Conservation (phyloP, 495 filamentous ascomycete species). For the Elaphomyces granulatus region DNA sequence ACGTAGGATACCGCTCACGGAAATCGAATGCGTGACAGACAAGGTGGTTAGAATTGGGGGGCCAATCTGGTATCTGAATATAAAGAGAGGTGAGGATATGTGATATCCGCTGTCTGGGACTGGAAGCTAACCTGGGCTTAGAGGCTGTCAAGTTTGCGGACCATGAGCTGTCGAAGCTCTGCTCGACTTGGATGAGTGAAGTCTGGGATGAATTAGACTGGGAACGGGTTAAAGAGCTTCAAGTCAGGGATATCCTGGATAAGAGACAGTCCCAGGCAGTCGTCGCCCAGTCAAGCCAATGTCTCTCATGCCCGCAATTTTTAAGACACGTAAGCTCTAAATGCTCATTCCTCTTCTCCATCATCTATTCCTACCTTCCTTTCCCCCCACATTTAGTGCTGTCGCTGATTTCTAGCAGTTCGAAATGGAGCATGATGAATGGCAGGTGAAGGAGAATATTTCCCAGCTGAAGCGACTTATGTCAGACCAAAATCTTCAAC, state of each 20-base stretch:
- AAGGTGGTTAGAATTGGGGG: conserved; percentile 49
- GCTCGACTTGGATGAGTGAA: conserved; percentile 50
- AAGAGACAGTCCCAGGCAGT: conserved; percentile 47
- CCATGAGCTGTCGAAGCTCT: conserved; percentile 47
- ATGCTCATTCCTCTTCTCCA: neutral
- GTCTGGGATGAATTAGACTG: conserved; percentile 84
- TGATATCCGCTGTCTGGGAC: neutral
- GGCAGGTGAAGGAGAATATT: conserved; percentile 86
- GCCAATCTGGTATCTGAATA: conserved; percentile 30
- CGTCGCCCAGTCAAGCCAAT: conserved; percentile 41
- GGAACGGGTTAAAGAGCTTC: conserved; percentile 60
- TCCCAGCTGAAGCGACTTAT: conserved; percentile 68
- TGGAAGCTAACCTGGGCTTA: conserved; percentile 9
- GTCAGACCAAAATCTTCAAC: conserved; percentile 90
- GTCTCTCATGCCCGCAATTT: conserved; percentile 57
- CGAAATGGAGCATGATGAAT: conserved; percentile 88
- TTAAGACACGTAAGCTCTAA: conserved; percentile 58
- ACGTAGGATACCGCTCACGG: conserved; percentile 48
- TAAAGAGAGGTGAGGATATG: conserved; percentile 26
- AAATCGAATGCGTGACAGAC: conserved; percentile 70
- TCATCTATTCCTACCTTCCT: neutral
- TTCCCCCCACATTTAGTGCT: no score
- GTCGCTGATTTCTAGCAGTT: conserved; percentile 48
- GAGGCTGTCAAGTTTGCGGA: conserved; percentile 34
- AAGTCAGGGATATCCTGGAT: conserved; percentile 56